Evolutionary conservation across 495 filamentous ascomycete species (phyloP).

Genomic region (Lepraria neglecta): DNA sequence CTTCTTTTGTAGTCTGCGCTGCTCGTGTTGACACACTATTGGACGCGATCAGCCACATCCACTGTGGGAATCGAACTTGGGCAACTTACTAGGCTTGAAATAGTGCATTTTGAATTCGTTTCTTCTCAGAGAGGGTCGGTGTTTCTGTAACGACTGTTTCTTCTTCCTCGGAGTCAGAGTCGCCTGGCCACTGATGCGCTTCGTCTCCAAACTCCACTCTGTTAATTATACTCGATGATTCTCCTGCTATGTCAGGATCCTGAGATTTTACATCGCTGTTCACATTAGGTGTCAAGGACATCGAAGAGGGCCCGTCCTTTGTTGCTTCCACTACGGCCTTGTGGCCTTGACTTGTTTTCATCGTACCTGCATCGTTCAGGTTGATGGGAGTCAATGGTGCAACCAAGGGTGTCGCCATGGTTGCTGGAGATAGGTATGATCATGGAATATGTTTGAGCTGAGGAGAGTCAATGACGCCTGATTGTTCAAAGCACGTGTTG

Average conservation of each 20-base stretch:
- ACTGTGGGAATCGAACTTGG: not conserved
- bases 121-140: slow-evolving; percentile 42
- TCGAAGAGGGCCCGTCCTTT: not conserved
- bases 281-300: not conserved
- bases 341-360: not conserved
- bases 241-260: not conserved
- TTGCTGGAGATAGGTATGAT: not conserved
- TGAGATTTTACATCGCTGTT: not conserved
- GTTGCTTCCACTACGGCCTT: not conserved
- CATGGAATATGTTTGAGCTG: no score
- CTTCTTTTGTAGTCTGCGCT: slow-evolving; percentile 31
- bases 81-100: slow-evolving; percentile 49
- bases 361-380: not conserved
- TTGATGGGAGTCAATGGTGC: not conserved
- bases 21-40: slow-evolving; percentile 41
- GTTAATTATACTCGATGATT: not conserved
- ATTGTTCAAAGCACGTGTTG: not conserved
- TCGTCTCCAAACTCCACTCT: not conserved
- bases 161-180: slow-evolving; percentile 34
- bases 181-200: slow-evolving; percentile 26
- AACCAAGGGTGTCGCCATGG: not conserved
- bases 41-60: slow-evolving; percentile 25
- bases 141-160: slow-evolving; percentile 27
- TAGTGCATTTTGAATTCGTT: slow-evolving; percentile 44
- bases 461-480: not conserved